Base-by-base conservation (phyloP, 129 eudicot species). In the Flaveria trinervia region DNA sequence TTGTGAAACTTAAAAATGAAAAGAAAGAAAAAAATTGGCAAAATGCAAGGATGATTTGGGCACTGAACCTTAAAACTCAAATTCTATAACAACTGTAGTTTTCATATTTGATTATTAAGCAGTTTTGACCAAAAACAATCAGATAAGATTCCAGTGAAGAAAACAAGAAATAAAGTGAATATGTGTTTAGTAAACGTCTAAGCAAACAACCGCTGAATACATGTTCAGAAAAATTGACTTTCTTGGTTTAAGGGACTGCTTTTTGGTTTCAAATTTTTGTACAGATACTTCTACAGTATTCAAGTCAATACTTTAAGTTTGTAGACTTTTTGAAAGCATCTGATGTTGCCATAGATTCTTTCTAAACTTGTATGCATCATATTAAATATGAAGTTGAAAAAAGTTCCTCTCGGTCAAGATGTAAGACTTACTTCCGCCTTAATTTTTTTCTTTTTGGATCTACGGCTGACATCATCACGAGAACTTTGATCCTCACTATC, bases 401-500 rank as follows among this genome's bases (percentile, higher is more conserved):
- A 25, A 49, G 54, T 36, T 16, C 22, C 15, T 33, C 9, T 15
- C 4, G 28, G 51, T 15, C 45, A 70, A 23, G 48, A 26, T 9
- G 25, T 65, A 30, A 76, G 43, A 80, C 66, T 79, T 82, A 88
- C 96, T 64, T 85, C 88, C n/a, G 81, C 82, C 88, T 89, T 89
- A 20, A 79, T 76, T 39, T 87, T 94, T 78, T 89, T 91, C 87
- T 89, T 83, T 80, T 80, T 94, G 65, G 98, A 89, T 82, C 89
- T 94, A 16, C 90, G 90, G 66, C 55, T 79, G 65, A 67, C 49
- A 68, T 88, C 92, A 79, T 82, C 87, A 43, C 84, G 79, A 66
- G 84, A 66, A 48, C 74, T 73, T 50, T 87, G 96, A 83, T 75
- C 86, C 33, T 87, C 93, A 59, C 86, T 93, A 83, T 90, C 90